phyloP scores from a whole-genome alignment of 495 filamentous ascomycete species.

The Penicillium verhagenii region DNA sequence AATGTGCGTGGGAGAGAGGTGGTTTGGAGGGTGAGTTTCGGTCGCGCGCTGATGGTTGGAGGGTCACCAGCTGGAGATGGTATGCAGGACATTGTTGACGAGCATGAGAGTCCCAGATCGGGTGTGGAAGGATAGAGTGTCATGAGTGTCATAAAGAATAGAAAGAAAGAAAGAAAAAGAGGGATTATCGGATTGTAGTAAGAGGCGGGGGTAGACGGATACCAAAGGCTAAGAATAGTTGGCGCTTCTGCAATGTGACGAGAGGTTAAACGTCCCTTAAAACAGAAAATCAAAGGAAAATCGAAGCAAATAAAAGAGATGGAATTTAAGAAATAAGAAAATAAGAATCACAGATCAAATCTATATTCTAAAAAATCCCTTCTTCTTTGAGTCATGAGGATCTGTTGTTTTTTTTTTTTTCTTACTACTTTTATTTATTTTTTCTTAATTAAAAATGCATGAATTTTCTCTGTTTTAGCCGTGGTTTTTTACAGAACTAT shows the following conservation, averaged over 20 bases:
- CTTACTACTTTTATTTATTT: background rate
- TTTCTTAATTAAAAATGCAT: background rate
- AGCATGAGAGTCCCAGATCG: conserved; percentile 26
- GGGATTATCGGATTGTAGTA: conserved; percentile 2
- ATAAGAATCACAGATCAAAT: background rate
- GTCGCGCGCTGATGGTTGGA: conserved; percentile 54
- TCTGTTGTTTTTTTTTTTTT: conserved; percentile 3
- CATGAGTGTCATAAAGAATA: background rate
- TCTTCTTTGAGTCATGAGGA: background rate
- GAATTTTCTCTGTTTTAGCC: background rate
- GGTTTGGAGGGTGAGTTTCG: conserved; percentile 82
- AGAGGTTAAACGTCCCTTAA: background rate
- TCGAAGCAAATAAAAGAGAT: too few species aligned
- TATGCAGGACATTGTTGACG: conserved; percentile 29
- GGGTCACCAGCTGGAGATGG: conserved; percentile 17
- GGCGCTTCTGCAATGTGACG: conserved; percentile 13
- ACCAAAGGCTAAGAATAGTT: conserved; percentile 23
- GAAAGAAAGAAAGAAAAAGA: background rate
- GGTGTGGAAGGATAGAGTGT: conserved; percentile 16
- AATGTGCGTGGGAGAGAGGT: conserved; percentile 49
- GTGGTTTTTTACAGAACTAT: conserved; percentile 21
- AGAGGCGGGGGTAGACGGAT: background rate
- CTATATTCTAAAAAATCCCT: background rate
- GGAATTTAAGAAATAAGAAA: too few species aligned
- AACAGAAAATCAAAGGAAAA: background rate